phyloP scores from a whole-genome alignment of 306 rosid genomes.

The Corylus heterophylla region DNA sequence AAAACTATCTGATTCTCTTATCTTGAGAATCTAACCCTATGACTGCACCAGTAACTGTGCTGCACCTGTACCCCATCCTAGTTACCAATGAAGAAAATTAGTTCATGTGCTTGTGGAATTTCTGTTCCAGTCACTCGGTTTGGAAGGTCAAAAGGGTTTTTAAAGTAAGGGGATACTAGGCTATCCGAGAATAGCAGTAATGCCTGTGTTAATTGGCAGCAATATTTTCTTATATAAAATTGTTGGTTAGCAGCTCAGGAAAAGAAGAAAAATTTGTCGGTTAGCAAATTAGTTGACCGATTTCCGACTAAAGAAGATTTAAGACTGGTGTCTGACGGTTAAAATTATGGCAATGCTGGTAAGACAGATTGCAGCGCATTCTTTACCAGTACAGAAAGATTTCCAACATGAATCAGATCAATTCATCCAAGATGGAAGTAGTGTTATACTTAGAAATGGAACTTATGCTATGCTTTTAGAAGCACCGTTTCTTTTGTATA shows the following conservation, averaged over 20 bases:
- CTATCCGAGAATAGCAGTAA: neutral
- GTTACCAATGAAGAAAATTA: neutral
- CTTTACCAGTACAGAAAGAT: neutral
- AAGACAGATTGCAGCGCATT: neutral
- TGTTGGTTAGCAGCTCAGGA: neutral
- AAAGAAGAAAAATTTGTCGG: no score
- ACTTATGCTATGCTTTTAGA: neutral
- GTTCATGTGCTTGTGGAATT: neutral
- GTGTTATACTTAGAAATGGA: neutral
- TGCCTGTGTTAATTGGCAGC: neutral
- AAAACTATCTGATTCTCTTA: neutral
- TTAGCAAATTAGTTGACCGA: conserved; percentile 14
- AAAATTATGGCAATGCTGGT: neutral
- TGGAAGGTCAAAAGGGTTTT: neutral
- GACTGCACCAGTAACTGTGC: neutral
- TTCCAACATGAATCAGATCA: neutral
- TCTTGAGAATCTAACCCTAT: neutral
- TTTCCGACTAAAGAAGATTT: conserved; percentile 14
- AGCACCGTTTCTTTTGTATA: neutral
- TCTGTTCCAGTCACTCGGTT: neutral
- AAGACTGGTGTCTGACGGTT: neutral
- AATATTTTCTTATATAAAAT: neutral
- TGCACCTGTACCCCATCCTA: neutral
- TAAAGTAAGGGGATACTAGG: neutral
- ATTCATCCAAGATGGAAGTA: neutral